Conservation (phyloP, 345 rosid species). For the Psidium guajava region DNA sequence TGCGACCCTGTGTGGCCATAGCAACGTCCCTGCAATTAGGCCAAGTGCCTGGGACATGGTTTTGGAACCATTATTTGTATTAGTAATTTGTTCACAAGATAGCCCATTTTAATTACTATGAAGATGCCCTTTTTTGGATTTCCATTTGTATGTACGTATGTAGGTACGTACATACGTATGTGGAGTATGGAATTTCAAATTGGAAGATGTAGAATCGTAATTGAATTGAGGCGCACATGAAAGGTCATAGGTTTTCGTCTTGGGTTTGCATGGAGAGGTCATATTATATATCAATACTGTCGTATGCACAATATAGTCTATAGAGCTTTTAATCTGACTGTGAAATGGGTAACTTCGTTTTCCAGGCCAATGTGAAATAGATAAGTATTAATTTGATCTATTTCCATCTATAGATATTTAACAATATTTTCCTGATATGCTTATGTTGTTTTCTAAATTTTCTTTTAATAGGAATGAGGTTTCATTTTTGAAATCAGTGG, state of each 20-base stretch:
- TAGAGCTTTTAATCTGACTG: neutral
- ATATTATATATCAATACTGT: too few species aligned
- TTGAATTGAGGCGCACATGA: neutral
- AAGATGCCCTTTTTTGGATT: too few species aligned
- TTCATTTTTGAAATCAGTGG: neutral
- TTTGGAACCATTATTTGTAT: neutral
- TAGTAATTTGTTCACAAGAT: neutral
- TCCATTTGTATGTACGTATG: too few species aligned
- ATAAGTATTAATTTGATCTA: neutral
- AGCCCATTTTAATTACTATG: neutral
- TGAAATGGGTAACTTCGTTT: neutral
- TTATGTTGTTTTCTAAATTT: neutral
- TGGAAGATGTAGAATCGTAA: neutral
- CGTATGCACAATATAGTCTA: neutral
- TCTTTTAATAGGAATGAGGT: neutral
- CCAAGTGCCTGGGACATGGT: neutral
- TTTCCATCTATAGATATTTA: neutral
- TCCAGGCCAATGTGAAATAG: neutral
- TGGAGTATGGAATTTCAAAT: too few species aligned
- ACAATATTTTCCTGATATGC: neutral
- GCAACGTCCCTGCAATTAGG: neutral
- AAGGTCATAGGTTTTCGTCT: neutral
- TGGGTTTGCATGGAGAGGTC: too few species aligned
- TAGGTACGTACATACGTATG: too few species aligned
- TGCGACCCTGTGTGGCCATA: neutral